Evolutionary conservation across 306 rosid species (phyloP), one percentile per base, ranked within the genome.

Genomic region (Neltuma alba): DNA sequence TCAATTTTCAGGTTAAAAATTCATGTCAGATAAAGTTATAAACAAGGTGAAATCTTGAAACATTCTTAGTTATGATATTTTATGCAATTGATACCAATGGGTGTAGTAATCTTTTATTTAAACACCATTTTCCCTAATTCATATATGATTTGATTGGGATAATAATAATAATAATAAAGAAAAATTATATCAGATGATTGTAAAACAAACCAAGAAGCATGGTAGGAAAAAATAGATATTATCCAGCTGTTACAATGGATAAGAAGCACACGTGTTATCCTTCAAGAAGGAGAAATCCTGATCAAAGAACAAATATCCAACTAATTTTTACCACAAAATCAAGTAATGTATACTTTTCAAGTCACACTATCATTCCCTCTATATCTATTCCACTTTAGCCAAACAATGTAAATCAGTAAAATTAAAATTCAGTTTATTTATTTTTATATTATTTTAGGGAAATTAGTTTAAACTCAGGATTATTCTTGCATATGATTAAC

Each of bases 191-290:
- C 27, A 50, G 58, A 60, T 50, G 20, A n/a, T 21, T 5, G 58
- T 44, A 47, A 30, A 62, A 40, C 38, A 44, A 63, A 75, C 68
- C 41, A 33, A 45, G 23, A 69, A 42, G 37, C 66, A 28, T 70
- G 64, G 69, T 33, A 45, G 70, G 47, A 50, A 76, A 20, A 63
- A 71, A 30, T 38, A 79, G 36, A 60, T 13, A 28, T 42, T 34
- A 30, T 64, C 63, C 11, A 44, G 80, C 73, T 79, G 89, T 80
- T 73, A 77, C 34, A 66, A 76, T 72, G 75, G 88, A 84, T 84
- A 84, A 81, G 82, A 76, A 68, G 74, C 84, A 82, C 90, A 84
- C 85, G 83, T 87, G 47, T 72, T 16, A 77, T 70, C 30, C 88
- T 79, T 79, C 50, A 79, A 81, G 70, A 87, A 83, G 88, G 33